These are phyloP conservation scores for Sporothrix dimorphospora DNA, from an alignment of 2,329 filamentous ascomycete species.

Conservation along the genomic window DNA sequence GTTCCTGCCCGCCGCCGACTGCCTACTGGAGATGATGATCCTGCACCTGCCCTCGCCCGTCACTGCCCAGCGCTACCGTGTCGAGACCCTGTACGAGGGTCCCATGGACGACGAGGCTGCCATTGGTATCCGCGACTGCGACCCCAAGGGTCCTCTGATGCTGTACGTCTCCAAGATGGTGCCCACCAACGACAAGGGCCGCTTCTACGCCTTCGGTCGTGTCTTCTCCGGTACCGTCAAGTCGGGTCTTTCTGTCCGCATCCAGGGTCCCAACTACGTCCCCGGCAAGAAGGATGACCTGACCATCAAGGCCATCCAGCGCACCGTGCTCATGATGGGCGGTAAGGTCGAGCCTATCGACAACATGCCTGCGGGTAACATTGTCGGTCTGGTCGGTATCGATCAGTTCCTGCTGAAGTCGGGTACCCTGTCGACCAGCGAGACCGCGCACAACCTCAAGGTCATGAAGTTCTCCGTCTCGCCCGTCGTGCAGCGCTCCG, in stretches of 20 bases:
- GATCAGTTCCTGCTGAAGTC: conserved; percentile 99
- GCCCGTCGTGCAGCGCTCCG: conserved; percentile 96
- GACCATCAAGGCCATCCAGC: conserved; percentile 99
- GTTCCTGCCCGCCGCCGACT: conserved; percentile 97
- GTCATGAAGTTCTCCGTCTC: conserved; percentile 99
- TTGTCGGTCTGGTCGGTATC: conserved; percentile 98
- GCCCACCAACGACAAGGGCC: conserved; percentile 98
- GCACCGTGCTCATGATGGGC: conserved; percentile 99
- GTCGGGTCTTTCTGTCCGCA: conserved; percentile 99
- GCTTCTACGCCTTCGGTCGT: conserved; percentile 99
- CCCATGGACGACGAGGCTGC: conserved; percentile 88
- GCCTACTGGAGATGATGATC: conserved; percentile 99
- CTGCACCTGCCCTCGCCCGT: conserved; percentile 96
- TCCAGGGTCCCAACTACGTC: conserved; percentile 98
- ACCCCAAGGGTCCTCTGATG: conserved; percentile 98
- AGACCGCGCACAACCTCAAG: conserved; percentile 99
- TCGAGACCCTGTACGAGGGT: conserved; percentile 98
- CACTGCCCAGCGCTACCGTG: conserved; percentile 96
- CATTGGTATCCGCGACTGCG: conserved; percentile 97
- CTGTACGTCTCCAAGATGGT: conserved; percentile 99
- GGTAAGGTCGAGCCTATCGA: conserved; percentile 97
- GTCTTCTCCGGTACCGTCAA: conserved; percentile 98
- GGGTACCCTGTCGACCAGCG: conserved; percentile 95
- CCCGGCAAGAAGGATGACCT: conserved; percentile 99
- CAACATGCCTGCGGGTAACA: conserved; percentile 99